Base-by-base conservation (phyloP, 202 grass and related monocot species). In the Elaeis oleifera region DNA sequence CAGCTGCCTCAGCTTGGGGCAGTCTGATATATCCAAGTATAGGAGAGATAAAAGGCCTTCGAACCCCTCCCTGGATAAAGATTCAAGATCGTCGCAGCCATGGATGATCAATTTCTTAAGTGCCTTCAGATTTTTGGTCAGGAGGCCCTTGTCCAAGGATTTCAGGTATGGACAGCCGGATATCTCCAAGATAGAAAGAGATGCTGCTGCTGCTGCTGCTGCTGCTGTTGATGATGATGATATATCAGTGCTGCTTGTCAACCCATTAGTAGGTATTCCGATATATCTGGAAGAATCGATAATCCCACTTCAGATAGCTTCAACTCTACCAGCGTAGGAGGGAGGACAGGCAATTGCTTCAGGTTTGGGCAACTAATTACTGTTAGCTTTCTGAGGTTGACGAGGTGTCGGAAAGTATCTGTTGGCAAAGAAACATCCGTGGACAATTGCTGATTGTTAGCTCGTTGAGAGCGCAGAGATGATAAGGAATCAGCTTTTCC, bases 321-420 rank as follows among this genome's bases (percentile, higher is more conserved):
- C 1, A 69, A 22, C 36, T 61, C 26, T 69, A 49, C 49, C 25
- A 76, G 24, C 13, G 20, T 17, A 0, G 15, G 3, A 15, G 74
- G 74, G n/a, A 76, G 23, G n/a, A 56, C 21, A 58, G 74, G 74
- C 23, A 69, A 60, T 62, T 51, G 17, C 56, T 28, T 69, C 20
- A 76, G 49, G 16, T 58, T 50, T 17, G 64, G 64, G 50, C 64
- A 76, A 0, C 13, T 8, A 24, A 7, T 0, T 18, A 76, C 49
- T 1, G 18, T n/a, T 39, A 69, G 74, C 54, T 16, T 53, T 53
- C 64, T 56, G 23, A 24, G 23, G 23, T 24, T 24, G 23, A 24
- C 23, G 23, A 24, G 23, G 23, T 24, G 2, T 24, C 23, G 23
- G 23, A 24, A 24, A 24, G 23, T 24, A 24, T 24, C 23, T 24